A percentile compares a stretch with the other conserved stretches of the same genome.
Conservation (phyloP, 495 filamentous ascomycete species). For the Podospora australis region DNA sequence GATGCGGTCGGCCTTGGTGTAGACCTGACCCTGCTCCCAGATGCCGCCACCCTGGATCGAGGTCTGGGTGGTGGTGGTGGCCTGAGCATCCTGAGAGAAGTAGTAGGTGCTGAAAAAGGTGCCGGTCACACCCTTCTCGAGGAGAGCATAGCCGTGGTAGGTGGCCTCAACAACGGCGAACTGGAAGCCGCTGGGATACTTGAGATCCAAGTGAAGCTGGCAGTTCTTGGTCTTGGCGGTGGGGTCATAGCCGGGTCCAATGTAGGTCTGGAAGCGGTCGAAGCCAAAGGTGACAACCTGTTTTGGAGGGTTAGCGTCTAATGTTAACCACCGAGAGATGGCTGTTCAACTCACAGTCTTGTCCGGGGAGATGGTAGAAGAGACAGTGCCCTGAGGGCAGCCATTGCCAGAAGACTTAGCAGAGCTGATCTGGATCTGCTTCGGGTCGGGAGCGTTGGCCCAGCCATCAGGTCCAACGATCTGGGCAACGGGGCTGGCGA, state of each 20-base stretch:
- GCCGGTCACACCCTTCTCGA: constrained; percentile 48
- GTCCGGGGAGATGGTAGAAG: constrained; percentile 44
- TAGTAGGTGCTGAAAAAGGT: constrained; percentile 52
- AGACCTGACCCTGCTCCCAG: constrained; percentile 45
- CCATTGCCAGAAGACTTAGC: constrained; percentile 56
- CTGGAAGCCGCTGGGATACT: constrained; percentile 55
- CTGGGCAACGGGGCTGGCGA: constrained; percentile 34
- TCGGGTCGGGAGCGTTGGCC: constrained; percentile 32
- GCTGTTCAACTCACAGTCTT: constrained; percentile 41
- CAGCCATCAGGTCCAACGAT: constrained; percentile 22
- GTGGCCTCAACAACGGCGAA: constrained; percentile 49
- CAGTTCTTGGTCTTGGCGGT: constrained; percentile 51
- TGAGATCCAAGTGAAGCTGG: constrained; percentile 51
- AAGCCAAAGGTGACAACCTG: constrained; percentile 53
- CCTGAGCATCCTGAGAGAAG: constrained; percentile 45
- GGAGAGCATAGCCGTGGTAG: constrained; percentile 52
- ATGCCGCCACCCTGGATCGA: constrained; percentile 41
- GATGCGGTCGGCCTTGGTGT: constrained; percentile 51
- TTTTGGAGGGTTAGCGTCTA: background rate
- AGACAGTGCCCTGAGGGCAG: constrained; percentile 47
- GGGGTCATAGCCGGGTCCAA: constrained; percentile 37
- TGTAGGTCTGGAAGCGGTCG: constrained; percentile 52
- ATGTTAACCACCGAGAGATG: too few relatives aligned
- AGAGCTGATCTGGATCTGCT: constrained; percentile 44
- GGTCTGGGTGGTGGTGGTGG: constrained; percentile 46